phyloP scores from a whole-genome alignment of 2,329 filamentous ascomycete genomes.

The Neophaeococcomyces aloes region DNA sequence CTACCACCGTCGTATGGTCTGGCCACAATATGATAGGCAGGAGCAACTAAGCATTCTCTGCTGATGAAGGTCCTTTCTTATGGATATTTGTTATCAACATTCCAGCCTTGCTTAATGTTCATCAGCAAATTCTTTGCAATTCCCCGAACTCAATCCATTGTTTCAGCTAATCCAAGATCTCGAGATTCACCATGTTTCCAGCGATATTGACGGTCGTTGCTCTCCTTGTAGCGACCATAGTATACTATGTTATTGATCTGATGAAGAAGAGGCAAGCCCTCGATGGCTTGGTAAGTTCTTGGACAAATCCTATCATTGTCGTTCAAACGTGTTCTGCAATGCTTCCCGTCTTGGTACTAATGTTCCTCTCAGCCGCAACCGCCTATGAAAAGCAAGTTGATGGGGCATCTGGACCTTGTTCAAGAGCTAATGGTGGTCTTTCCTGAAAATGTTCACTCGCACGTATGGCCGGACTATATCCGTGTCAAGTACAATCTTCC shows the following conservation, averaged over 20 bases:
- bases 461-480: slow-evolving; percentile 19
- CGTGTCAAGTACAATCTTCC: slow-evolving; percentile 19
- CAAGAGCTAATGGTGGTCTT: slow-evolving; percentile 15
- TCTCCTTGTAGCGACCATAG: slow-evolving; percentile 8
- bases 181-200: too few species aligned
- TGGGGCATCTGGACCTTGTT: slow-evolving; percentile 20
- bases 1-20: too few species aligned
- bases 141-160: too few species aligned
- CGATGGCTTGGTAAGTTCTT: slow-evolving; percentile 17
- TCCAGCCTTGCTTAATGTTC: too few species aligned
- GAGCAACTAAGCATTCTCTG: too few species aligned
- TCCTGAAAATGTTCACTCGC: slow-evolving; percentile 18
- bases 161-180: too few species aligned
- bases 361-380: slow-evolving; percentile 18
- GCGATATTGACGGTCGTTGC: too few species aligned
- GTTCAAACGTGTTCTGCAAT: background rate
- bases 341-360: background rate
- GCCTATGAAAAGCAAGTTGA: slow-evolving; percentile 18
- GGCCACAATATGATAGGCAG: too few species aligned
- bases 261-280: slow-evolving; percentile 15
- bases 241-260: slow-evolving; percentile 16
- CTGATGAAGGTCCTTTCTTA: too few species aligned
- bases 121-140: too few species aligned
- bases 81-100: too few species aligned
- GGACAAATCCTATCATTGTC: background rate